Percentiles rank a stretch among this genome's conserved stretches.
phyloP scores from a whole-genome alignment of 139 green algal species.

The Nannochloris sp. region DNA sequence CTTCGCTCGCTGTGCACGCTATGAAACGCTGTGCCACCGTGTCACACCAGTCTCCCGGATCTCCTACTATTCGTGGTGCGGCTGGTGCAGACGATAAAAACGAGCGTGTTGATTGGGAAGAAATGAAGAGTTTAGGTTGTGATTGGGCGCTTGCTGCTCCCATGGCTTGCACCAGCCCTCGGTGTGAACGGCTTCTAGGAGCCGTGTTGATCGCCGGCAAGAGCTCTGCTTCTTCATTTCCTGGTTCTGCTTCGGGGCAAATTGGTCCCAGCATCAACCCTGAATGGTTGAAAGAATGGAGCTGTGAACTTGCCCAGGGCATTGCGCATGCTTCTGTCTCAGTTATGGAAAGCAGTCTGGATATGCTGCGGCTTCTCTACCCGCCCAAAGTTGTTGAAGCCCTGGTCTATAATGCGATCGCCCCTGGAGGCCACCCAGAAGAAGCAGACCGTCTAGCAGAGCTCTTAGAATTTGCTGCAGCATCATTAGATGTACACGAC shows the following conservation, averaged over 20 bases:
- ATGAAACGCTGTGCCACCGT: no score
- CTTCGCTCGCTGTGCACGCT: no score
- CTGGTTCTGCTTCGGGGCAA: no score
- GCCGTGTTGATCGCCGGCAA: constrained; percentile 5
- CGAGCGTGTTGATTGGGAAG: no score
- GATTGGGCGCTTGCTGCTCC: no score
- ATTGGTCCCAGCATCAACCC: background rate
- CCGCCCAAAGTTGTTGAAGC: constrained; percentile 11
- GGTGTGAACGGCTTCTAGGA: background rate
- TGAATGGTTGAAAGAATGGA: constrained; percentile 13
- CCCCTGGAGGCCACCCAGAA: background rate
- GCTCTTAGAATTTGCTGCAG: no score
- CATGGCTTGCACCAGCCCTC: no score
- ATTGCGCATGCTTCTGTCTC: constrained; percentile 7
- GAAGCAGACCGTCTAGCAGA: background rate
- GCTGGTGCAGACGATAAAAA: no score
- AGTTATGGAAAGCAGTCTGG: constrained; percentile 18
- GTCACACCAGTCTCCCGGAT: no score
- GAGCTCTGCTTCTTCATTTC: background rate
- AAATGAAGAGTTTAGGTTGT: no score
- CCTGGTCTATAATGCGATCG: constrained; percentile 14
- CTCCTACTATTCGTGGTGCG: no score
- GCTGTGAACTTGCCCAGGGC: constrained; percentile 1
- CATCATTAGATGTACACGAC: no score
- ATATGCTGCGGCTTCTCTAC: constrained; percentile 17